A percentile compares a stretch with the other conserved stretches of the same genome.
Conservation (phyloP, 805 yeast species). For the Starmerella lactis-condensi region DNA sequence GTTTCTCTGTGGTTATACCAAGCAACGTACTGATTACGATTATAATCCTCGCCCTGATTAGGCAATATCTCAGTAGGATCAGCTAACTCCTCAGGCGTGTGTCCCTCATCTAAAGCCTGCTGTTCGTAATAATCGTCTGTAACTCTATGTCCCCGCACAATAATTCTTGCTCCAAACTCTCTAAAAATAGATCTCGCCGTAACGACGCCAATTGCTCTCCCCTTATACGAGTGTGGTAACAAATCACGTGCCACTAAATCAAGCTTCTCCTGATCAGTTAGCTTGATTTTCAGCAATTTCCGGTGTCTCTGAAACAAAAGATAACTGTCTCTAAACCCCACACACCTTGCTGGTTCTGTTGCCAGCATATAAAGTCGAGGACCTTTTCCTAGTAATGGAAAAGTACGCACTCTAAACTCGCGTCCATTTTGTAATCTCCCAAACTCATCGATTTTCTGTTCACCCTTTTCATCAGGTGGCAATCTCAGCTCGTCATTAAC, state of each 20-base stretch:
- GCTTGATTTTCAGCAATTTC: constrained; percentile 50
- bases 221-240: constrained; percentile 78
- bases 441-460: constrained; percentile 42
- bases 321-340: constrained; percentile 86
- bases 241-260: constrained; percentile 64
- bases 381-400: constrained; percentile 37
- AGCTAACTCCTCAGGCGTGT: constrained; percentile 51
- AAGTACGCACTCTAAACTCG: constrained; percentile 38
- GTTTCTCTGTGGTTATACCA: constrained; percentile 33
- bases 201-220: constrained; percentile 73
- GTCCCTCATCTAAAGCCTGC: constrained; percentile 35
- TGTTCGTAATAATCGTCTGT: constrained; percentile 79
- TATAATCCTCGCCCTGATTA: constrained; percentile 27
- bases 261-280: constrained; percentile 60
- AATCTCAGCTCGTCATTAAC: constrained; percentile 61
- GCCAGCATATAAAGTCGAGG: constrained; percentile 68
- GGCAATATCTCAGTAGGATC: constrained; percentile 41
- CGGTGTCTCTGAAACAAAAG: constrained; percentile 74
- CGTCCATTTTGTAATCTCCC: constrained; percentile 62
- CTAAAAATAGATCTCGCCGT: constrained; percentile 77
- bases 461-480: constrained; percentile 64
- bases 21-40: constrained; percentile 35
- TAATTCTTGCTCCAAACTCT: constrained; percentile 77
- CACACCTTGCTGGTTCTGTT: constrained; percentile 89
- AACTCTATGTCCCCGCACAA: constrained; percentile 62